phyloP scores from a whole-genome alignment of 139 green algal species.

The Trebouxia sp. region DNA sequence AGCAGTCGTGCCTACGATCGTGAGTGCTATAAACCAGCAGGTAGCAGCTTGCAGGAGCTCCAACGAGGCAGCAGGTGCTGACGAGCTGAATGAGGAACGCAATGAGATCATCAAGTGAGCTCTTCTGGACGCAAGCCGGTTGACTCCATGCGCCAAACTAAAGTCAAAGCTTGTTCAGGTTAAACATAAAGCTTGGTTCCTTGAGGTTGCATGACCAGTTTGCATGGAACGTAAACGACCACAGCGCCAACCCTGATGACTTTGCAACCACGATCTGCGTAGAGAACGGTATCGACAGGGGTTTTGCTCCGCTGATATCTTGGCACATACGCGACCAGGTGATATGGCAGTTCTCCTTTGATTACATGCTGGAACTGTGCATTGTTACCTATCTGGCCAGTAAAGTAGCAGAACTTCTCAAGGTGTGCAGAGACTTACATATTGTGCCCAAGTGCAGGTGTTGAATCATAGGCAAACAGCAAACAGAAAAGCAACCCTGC shows the following conservation, averaged over 20 bases:
- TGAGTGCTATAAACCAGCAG: background rate
- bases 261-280: background rate
- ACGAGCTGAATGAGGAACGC: background rate
- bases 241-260: background rate
- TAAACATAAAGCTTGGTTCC: background rate
- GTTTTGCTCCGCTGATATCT: background rate
- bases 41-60: background rate
- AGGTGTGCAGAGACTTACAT: no score
- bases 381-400: no score
- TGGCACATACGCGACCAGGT: slow-evolving; percentile 17
- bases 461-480: background rate
- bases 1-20: background rate
- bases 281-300: background rate
- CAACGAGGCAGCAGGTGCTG: background rate
- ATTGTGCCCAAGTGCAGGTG: background rate
- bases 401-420: no score
- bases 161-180: no score
- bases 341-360: no score
- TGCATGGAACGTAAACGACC: background rate
- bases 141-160: no score
- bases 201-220: background rate
- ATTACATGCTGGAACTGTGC: background rate
- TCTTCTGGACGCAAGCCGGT: no score
- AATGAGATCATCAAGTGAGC: slow-evolving; percentile 18
- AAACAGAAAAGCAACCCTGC: background rate